phyloP scores from a whole-genome alignment of 2,329 filamentous ascomycete species.

The Ceratocystis destructans region DNA sequence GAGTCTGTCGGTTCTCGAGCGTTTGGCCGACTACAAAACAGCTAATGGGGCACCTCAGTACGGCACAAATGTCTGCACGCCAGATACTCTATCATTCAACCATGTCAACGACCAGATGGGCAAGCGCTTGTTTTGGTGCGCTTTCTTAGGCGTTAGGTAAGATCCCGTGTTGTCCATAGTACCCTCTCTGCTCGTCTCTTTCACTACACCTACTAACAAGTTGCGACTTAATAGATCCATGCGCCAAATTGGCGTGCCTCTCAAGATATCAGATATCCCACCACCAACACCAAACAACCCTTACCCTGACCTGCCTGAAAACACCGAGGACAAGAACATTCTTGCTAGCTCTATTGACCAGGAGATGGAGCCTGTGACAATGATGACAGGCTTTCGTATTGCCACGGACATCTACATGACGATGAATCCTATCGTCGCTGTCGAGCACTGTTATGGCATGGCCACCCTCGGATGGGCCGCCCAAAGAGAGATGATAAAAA shows the following conservation, averaged over 20 bases:
- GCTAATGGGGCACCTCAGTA: slow-evolving; percentile 29
- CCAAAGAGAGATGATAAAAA: slow-evolving; percentile 59
- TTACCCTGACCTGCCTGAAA: slow-evolving; percentile 65
- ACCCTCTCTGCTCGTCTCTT: background rate
- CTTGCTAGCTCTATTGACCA: slow-evolving; percentile 56
- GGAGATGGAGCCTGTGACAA: slow-evolving; percentile 51
- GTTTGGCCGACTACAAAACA: slow-evolving; percentile 18
- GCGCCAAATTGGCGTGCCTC: slow-evolving; percentile 59
- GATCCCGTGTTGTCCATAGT: slow-evolving; percentile 20
- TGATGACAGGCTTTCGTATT: slow-evolving; percentile 67
- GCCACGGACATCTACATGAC: slow-evolving; percentile 67
- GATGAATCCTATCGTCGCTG: slow-evolving; percentile 63
- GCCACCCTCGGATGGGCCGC: slow-evolving; percentile 62
- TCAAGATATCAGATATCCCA: slow-evolving; percentile 59
- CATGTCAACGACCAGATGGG: slow-evolving; percentile 60
- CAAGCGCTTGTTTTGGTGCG: slow-evolving; percentile 72
- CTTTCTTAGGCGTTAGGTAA: slow-evolving; percentile 59
- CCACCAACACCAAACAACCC: slow-evolving; percentile 62
- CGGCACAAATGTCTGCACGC: slow-evolving; percentile 28
- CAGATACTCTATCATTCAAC: slow-evolving; percentile 41
- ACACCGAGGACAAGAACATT: slow-evolving; percentile 75
- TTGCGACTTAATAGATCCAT: slow-evolving; percentile 43
- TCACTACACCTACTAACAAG: slow-evolving; percentile 19
- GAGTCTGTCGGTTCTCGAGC: slow-evolving; percentile 42
- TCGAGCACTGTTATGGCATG: slow-evolving; percentile 71